Percentiles rank a stretch among this genome's conserved stretches.
Evolutionary conservation across 345 rosid species (phyloP).

Genomic region (Heritiera littoralis): DNA sequence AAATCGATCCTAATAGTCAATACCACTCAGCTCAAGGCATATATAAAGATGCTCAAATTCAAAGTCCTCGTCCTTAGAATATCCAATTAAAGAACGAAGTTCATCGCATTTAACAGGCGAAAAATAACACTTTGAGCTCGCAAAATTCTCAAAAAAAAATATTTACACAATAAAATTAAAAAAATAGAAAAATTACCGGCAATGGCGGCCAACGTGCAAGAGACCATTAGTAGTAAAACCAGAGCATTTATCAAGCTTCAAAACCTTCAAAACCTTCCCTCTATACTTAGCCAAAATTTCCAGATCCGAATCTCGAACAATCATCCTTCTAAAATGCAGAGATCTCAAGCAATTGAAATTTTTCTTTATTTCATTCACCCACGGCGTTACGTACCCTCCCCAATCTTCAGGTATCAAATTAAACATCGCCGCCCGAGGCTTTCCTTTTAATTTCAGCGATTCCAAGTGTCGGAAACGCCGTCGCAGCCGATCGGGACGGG

Average conservation of each 20-base stretch:
- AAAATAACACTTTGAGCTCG: background rate
- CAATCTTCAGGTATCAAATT: slow-evolving; percentile 89
- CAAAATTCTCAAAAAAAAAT: background rate
- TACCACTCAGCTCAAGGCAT: background rate
- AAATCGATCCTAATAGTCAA: background rate
- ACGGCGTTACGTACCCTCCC: slow-evolving; percentile 85
- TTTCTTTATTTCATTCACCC: slow-evolving; percentile 60
- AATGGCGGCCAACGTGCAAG: slow-evolving; percentile 54
- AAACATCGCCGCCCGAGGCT: slow-evolving; percentile 95
- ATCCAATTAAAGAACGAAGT: background rate
- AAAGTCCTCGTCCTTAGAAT: too few species aligned
- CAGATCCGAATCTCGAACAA: slow-evolving; percentile 78
- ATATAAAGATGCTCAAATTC: background rate
- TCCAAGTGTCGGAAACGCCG: slow-evolving; percentile 61
- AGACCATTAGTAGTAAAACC: slow-evolving; percentile 91
- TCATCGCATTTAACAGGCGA: background rate
- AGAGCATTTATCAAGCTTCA: slow-evolving; percentile 88
- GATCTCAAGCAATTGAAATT: slow-evolving; percentile 59
- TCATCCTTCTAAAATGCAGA: slow-evolving; percentile 82
- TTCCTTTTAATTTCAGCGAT: slow-evolving; percentile 85
- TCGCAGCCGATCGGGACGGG: slow-evolving; percentile 64
- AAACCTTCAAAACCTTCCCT: slow-evolving; percentile 46
- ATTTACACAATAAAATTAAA: background rate
- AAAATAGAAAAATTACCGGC: slow-evolving; percentile 52
- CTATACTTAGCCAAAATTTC: slow-evolving; percentile 50